Conservation (phyloP, 2,329 filamentous ascomycete genomes). For the Fusarium floridanum region DNA sequence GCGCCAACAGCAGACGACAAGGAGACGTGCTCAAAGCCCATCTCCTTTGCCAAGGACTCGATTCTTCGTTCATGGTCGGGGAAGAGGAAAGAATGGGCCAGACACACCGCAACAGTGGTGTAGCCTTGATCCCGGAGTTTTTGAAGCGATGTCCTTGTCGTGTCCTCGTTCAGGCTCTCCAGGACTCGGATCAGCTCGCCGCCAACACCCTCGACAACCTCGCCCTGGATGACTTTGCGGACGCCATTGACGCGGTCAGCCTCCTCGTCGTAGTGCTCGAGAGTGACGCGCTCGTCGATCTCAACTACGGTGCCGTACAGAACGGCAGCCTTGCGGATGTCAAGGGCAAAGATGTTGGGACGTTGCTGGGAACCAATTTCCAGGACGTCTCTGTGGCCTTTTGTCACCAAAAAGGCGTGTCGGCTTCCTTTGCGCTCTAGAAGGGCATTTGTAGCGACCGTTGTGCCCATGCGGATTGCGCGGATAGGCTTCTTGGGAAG, state of each 20-base stretch:
- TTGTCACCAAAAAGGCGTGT: slow-evolving; percentile 77
- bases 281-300: slow-evolving; percentile 77
- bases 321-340: slow-evolving; percentile 75
- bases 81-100: slow-evolving; percentile 76
- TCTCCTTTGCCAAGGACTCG: slow-evolving; percentile 51
- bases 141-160: slow-evolving; percentile 68
- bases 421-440: slow-evolving; percentile 79
- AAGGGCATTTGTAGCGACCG: slow-evolving; percentile 77
- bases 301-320: slow-evolving; percentile 78
- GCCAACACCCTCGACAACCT: slow-evolving; percentile 75
- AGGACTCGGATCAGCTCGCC: slow-evolving; percentile 77
- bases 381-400: slow-evolving; percentile 78
- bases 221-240: slow-evolving; percentile 54
- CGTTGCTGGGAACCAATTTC: slow-evolving; percentile 80
- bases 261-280: slow-evolving; percentile 80
- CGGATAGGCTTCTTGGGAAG: slow-evolving; percentile 58
- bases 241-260: slow-evolving; percentile 64
- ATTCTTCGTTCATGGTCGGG: slow-evolving; percentile 67
- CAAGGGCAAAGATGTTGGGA: slow-evolving; percentile 79
- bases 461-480: slow-evolving; percentile 82
- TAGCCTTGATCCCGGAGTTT: slow-evolving; percentile 72
- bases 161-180: slow-evolving; percentile 65
- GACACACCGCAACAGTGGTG: slow-evolving; percentile 64
- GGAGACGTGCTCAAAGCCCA: slow-evolving; percentile 56
- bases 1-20: slow-evolving; percentile 51